Percentiles rank a stretch among this genome's conserved stretches.
Conservation (phyloP, 148 eudicot species). For the Cornus florida region DNA sequence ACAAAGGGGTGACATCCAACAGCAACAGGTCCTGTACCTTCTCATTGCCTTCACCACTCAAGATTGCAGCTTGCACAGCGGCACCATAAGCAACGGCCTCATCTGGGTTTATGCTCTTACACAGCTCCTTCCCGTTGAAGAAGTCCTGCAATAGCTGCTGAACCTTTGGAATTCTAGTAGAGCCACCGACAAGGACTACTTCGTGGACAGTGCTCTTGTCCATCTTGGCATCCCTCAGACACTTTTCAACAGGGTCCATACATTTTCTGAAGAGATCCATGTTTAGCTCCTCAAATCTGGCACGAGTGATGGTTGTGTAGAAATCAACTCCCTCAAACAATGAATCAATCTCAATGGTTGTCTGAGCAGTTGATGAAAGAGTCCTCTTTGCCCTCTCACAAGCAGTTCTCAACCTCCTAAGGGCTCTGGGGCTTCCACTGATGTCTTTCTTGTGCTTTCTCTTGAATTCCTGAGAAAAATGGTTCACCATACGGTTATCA, state of each 20-base stretch:
- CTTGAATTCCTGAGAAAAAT: conserved; percentile 33
- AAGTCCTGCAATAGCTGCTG: conserved; percentile 32
- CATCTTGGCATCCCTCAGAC: conserved; percentile 39
- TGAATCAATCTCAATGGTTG: conserved; percentile 32
- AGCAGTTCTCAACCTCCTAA: conserved; percentile 35
- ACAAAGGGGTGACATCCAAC: conserved; percentile 28
- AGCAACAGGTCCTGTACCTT: conserved; percentile 21
- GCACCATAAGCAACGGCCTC: conserved; percentile 45
- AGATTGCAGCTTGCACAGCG: conserved; percentile 35
- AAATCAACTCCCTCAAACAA: conserved; percentile 31
- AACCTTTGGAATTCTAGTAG: conserved; percentile 39
- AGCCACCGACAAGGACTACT: conserved; percentile 40
- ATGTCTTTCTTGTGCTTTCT: conserved; percentile 33
- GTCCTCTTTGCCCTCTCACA: conserved; percentile 39
- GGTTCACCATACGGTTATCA: conserved; percentile 40
- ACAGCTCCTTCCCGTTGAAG: conserved; percentile 36
- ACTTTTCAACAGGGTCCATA: conserved; percentile 39
- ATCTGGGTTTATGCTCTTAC: conserved; percentile 34
- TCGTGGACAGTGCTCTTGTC: conserved; percentile 29
- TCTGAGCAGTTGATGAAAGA: conserved; percentile 28
- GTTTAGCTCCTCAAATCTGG: conserved; percentile 29
- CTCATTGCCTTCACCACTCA: conserved; percentile 30
- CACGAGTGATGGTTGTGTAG: conserved; percentile 13
- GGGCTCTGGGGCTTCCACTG: conserved; percentile 25
- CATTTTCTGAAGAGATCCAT: conserved; percentile 35